Percentiles rank a stretch among this genome's conserved stretches.
phyloP scores from a whole-genome alignment of 2,329 filamentous ascomycete genomes.

The Onygenales sp. region DNA sequence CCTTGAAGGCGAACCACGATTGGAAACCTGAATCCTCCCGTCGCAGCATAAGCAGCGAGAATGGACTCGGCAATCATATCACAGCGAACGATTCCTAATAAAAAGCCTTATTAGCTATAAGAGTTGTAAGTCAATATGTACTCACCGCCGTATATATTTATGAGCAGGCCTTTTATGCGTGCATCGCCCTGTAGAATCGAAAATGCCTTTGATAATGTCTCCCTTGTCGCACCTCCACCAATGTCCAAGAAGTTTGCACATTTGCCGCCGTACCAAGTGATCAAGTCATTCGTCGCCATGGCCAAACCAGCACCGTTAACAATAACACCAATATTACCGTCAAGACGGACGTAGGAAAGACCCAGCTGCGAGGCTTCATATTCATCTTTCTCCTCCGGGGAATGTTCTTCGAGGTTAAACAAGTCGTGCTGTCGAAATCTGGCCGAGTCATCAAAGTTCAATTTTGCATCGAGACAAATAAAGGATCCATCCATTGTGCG shows the following conservation, averaged over 20 bases:
- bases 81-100: constrained; percentile 39
- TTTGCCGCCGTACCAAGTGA: constrained; percentile 18
- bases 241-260: constrained; percentile 26
- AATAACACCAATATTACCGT: constrained; percentile 24
- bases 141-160: constrained; percentile 44
- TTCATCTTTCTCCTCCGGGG: constrained; percentile 82
- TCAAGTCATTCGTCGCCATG: constrained; percentile 26
- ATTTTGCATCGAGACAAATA: constrained; percentile 29
- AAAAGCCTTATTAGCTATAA: not conserved
- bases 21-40: constrained; percentile 31
- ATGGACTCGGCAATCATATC: constrained; percentile 46
- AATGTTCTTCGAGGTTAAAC: constrained; percentile 40
- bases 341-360: constrained; percentile 21
- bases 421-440: constrained; percentile 31
- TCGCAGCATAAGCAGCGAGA: constrained; percentile 31
- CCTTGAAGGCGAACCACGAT: constrained; percentile 41
- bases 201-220: constrained; percentile 21
- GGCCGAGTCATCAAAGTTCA: constrained; percentile 43
- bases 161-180: constrained; percentile 33
- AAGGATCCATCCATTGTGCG: constrained; percentile 21
- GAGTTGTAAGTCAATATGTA: not conserved
- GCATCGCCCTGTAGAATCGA: constrained; percentile 17
- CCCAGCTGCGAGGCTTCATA: constrained; percentile 67
- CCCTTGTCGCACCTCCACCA: constrained; percentile 21
- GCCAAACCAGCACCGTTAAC: constrained; percentile 28